Evolutionary conservation across 148 eudicot genomes (phyloP).

Genomic region (Silene conica): DNA sequence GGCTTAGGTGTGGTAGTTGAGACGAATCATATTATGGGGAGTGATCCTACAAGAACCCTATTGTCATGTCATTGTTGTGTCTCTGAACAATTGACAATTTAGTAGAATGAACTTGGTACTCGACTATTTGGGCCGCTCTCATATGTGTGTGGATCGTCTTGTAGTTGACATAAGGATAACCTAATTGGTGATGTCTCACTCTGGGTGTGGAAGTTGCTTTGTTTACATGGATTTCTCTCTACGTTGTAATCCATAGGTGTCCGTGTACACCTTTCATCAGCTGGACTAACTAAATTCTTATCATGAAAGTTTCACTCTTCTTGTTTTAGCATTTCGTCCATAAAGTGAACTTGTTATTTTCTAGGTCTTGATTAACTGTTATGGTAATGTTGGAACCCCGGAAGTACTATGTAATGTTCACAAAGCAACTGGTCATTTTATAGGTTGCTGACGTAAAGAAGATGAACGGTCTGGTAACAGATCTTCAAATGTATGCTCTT

Average conservation of each 20-base stretch:
- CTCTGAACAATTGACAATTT: too few relatives aligned
- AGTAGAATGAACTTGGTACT: not conserved
- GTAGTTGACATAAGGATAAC: not conserved
- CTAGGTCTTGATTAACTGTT: not conserved
- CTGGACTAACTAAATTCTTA: not conserved
- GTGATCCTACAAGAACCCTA: too few relatives aligned
- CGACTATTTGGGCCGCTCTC: not conserved
- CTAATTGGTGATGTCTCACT: not conserved
- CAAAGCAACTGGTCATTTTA: conserved; percentile 1
- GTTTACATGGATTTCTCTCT: not conserved
- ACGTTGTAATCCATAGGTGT: not conserved
- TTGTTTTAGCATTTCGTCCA: not conserved
- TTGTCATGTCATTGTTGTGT: not conserved
- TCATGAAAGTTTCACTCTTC: not conserved
- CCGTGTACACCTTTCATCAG: not conserved
- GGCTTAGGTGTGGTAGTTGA: too few relatives aligned
- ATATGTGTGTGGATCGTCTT: too few relatives aligned
- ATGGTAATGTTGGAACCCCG: too few relatives aligned
- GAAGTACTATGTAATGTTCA: not conserved
- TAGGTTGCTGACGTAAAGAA: conserved; percentile 91
- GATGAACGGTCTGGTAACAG: conserved; percentile 76
- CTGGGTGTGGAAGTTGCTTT: not conserved
- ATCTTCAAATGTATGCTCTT: conserved; percentile 95
- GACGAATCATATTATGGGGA: too few relatives aligned
- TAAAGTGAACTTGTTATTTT: not conserved